Evolutionary conservation across 169 alveolate species (phyloP).

Genomic region (Plasmodium berghei): DNA sequence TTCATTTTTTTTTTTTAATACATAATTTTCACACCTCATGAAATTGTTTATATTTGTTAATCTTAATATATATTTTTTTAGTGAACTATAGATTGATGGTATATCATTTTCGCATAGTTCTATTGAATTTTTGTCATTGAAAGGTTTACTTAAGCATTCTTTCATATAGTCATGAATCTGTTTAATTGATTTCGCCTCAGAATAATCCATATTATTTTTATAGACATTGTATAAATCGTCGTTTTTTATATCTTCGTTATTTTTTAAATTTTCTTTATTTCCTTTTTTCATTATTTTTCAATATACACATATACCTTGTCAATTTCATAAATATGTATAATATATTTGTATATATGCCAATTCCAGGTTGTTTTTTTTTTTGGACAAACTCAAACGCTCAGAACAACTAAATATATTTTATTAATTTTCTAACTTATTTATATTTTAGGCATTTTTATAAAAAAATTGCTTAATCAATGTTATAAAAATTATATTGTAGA

Average conservation of each 20-base stretch:
- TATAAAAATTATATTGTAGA: too few relatives aligned
- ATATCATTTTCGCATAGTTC: constrained; percentile 24
- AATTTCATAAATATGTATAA: background rate
- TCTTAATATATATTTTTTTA: constrained; percentile 45
- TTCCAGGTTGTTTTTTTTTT: background rate
- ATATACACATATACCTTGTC: background rate
- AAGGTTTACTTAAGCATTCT: constrained; percentile 12
- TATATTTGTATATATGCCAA: background rate
- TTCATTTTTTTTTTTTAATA: constrained; percentile 63
- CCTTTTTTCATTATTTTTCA: background rate
- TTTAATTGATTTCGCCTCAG: constrained; percentile 36
- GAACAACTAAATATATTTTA: too few relatives aligned
- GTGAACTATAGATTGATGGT: constrained; percentile 30
- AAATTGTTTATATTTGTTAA: constrained; percentile 42
- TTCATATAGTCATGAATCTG: constrained; percentile 51
- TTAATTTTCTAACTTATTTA: too few relatives aligned
- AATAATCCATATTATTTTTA: constrained; percentile 39
- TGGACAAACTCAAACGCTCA: too few relatives aligned
- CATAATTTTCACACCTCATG: constrained; percentile 52
- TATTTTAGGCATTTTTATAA: too few relatives aligned
- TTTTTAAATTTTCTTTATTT: background rate
- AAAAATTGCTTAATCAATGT: too few relatives aligned
- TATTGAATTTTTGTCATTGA: background rate
- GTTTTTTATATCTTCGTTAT: constrained; percentile 1
- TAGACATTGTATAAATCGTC: background rate